Conservation (phyloP, 2,329 filamentous ascomycete genomes). For the Grosmannia serpens region DNA sequence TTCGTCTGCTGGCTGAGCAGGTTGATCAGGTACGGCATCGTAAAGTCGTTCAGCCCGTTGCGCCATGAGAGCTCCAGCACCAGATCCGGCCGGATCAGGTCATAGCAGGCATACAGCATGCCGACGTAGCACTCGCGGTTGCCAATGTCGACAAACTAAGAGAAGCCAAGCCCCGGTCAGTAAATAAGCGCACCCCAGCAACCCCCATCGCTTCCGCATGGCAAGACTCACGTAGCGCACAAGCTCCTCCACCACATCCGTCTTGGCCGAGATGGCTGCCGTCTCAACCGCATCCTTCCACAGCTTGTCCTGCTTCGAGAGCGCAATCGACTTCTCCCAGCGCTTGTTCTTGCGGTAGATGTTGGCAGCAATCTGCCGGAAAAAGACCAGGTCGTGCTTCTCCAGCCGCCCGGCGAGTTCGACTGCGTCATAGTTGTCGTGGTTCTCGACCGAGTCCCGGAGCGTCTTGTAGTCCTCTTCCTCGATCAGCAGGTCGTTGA, state of each 20-base stretch:
- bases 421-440: constrained; percentile 96
- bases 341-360: constrained; percentile 99
- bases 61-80: constrained; percentile 97
- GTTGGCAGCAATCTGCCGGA: constrained; percentile 94
- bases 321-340: constrained; percentile 96
- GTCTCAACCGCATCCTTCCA: constrained; percentile 99
- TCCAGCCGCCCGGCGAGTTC: constrained; percentile 86
- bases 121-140: constrained; percentile 99
- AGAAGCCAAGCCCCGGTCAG: constrained; percentile 19
- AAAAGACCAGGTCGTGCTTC: constrained; percentile 97
- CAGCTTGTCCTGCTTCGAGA: constrained; percentile 98
- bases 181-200: neutral
- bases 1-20: constrained; percentile 83
- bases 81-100: constrained; percentile 84
- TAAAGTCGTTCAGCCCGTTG: constrained; percentile 86
- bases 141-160: constrained; percentile 93
- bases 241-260: constrained; percentile 88
- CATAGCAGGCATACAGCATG: constrained; percentile 98
- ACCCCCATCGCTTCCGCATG: neutral
- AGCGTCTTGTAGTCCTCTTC: constrained; percentile 99
- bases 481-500: constrained; percentile 95
- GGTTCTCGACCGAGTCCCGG: constrained; percentile 93
- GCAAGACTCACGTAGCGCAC: constrained; percentile 81
- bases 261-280: constrained; percentile 79
- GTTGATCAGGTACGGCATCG: constrained; percentile 99